Evolutionary conservation across 176 grass and related monocot species (phyloP).

Genomic region (Oryza glaberrima): DNA sequence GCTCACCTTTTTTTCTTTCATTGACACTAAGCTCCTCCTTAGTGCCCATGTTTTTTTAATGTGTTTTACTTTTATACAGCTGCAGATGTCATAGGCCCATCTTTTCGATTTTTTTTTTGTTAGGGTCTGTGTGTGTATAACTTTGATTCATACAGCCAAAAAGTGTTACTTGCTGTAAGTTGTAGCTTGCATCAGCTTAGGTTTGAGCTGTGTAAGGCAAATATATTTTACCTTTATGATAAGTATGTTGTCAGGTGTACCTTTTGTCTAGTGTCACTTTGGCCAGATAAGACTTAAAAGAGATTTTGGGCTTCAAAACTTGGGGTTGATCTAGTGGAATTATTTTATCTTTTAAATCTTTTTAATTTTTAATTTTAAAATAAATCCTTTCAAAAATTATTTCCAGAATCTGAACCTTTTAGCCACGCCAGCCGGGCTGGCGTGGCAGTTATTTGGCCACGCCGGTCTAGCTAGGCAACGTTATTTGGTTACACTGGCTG

Average conservation of each 20-base stretch:
- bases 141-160: not conserved
- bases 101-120: too few relatives aligned
- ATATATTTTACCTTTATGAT: not conserved
- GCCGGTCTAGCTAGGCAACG: too few relatives aligned
- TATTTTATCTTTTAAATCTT: too few relatives aligned
- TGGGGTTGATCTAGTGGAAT: not conserved
- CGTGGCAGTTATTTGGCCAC: too few relatives aligned
- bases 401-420: too few relatives aligned
- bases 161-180: not conserved
- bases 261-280: not conserved
- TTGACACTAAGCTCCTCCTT: too few relatives aligned
- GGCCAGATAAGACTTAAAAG: not conserved
- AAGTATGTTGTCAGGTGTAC: not conserved
- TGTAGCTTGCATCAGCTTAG: not conserved
- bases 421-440: too few relatives aligned
- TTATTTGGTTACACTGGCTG: too few relatives aligned
- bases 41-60: not conserved
- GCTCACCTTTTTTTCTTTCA: too few relatives aligned
- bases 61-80: not conserved
- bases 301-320: not conserved
- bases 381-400: too few relatives aligned
- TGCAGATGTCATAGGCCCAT: not conserved
- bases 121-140: not conserved
- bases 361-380: too few relatives aligned
- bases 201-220: not conserved